Conservation (phyloP, 2,329 filamentous ascomycete species). For the Colletotrichum sp. region DNA sequence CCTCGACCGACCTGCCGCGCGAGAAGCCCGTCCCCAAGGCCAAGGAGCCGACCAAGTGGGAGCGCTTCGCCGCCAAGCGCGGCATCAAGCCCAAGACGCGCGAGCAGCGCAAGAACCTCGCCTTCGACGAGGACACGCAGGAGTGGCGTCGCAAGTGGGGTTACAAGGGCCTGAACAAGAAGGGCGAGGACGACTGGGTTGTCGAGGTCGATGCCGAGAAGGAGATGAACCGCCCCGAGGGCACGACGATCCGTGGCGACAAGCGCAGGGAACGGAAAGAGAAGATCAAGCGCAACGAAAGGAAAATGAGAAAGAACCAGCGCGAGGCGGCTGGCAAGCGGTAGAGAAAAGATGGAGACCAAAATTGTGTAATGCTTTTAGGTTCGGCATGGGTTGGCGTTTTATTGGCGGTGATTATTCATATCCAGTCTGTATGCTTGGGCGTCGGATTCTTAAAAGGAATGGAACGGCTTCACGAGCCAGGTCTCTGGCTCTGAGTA, state of each 20-base stretch:
- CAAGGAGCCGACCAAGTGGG: constrained; percentile 91
- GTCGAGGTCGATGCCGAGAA: constrained; percentile 88
- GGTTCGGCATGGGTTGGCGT: constrained; percentile 18
- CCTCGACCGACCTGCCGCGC: constrained; percentile 76
- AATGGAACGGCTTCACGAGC: constrained; percentile 5
- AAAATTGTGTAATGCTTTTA: constrained; percentile 9
- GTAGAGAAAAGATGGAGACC: neutral
- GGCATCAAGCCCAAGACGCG: constrained; percentile 90
- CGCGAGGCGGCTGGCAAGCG: constrained; percentile 41
- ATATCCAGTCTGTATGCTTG: constrained; percentile 8
- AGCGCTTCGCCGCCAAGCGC: constrained; percentile 95
- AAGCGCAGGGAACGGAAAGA: constrained; percentile 71
- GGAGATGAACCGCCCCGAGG: constrained; percentile 67
- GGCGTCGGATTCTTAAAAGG: constrained; percentile 8
- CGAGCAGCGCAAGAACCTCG: constrained; percentile 75
- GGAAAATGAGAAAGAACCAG: constrained; percentile 72
- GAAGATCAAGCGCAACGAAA: constrained; percentile 72
- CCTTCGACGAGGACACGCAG: constrained; percentile 82
- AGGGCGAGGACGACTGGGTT: constrained; percentile 83
- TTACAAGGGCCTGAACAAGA: constrained; percentile 89
- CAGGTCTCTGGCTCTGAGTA: neutral
- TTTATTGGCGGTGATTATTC: constrained; percentile 9
- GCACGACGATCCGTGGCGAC: constrained; percentile 65
- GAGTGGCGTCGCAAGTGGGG: constrained; percentile 97
- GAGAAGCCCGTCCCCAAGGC: constrained; percentile 88